Conservation (phyloP, 108 stramenopile species). For the Cyclotella kingstonii region DNA sequence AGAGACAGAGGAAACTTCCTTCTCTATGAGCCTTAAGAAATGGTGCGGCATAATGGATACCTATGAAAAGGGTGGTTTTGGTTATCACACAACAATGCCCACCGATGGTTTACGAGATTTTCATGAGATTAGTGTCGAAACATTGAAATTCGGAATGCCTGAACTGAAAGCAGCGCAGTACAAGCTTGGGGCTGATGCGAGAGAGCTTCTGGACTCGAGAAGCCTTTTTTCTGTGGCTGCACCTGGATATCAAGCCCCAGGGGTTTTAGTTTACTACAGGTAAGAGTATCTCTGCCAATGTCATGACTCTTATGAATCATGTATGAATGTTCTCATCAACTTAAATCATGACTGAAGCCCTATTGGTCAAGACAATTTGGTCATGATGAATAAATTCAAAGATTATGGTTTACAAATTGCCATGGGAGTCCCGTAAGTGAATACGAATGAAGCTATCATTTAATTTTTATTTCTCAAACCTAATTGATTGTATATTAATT, state of each 20-base stretch:
- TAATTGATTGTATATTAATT: neutral
- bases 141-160: conserved; percentile 79
- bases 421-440: conserved; percentile 84
- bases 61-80: conserved; percentile 83
- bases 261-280: conserved; percentile 86
- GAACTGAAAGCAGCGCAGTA: conserved; percentile 73
- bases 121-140: conserved; percentile 87
- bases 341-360: too few relatives aligned
- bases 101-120: conserved; percentile 88
- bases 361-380: conserved; percentile 70
- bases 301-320: too few relatives aligned
- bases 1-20: conserved; percentile 71
- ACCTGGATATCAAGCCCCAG: conserved; percentile 86
- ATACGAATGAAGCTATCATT: neutral
- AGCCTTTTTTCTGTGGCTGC: conserved; percentile 84
- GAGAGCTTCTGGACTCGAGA: conserved; percentile 60
- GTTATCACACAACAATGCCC: conserved; percentile 93
- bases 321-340: too few relatives aligned
- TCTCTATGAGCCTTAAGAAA: conserved; percentile 82
- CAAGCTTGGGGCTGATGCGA: conserved; percentile 67
- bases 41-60: conserved; percentile 88
- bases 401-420: conserved; percentile 86
- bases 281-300: neutral
- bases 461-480: neutral
- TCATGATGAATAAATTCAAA: conserved; percentile 89